Evolutionary conservation across 2,329 filamentous ascomycete species (phyloP), one percentile per base, ranked within the genome.

Genomic region (Cadophora luteo-olivacea): DNA sequence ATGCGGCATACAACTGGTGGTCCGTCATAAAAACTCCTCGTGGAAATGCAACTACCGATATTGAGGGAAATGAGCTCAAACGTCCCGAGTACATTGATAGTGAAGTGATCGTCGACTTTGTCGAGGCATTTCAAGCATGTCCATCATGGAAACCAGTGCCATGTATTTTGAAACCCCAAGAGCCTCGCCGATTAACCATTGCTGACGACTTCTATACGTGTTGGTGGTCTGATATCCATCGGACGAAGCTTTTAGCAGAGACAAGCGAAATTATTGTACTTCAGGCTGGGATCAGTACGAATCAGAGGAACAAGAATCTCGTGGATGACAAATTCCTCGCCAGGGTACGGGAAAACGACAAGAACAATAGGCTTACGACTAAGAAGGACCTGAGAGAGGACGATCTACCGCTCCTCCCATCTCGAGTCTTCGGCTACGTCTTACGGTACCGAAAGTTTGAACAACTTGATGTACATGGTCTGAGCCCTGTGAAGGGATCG

Each of bases 191-290:
- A 81, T 16, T 76, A 83, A 64, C 77, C n/a, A 25, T 52, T 24
- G 79, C 0, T 72, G 84, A n/a, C 72, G 83, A 63, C 76, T 80
- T 0, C 78, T 76, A 1, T 77, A 80, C 41, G 75, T 79, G 22
- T 74, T 84, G 5, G 80, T 82, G 7, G 85, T 84, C 0, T 87
- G 86, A 72, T 79, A 79, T 0, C 78, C 84, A 62, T 81, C 80
- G 76, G 79, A 80, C 66, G 51, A 24, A 71, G 68, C 8, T n/a
- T 25, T 49, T 75, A 72, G 73, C 60, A 41, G 60, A 57, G 76
- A 84, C 8, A 64, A 12, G 49, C 14, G 60, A 64, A 24, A 48
- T 65, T 14, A 29, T 65, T 68, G 3, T 52, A 9, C 49, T 52
- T 52, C 49, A 24, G n/a, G 16, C 49, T 52, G 49, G 49, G 22